These are phyloP conservation scores for Choanephora cucurbitarum DNA, from an alignment of 371 early-diverging fungal species.

Conservation along the genomic window DNA sequence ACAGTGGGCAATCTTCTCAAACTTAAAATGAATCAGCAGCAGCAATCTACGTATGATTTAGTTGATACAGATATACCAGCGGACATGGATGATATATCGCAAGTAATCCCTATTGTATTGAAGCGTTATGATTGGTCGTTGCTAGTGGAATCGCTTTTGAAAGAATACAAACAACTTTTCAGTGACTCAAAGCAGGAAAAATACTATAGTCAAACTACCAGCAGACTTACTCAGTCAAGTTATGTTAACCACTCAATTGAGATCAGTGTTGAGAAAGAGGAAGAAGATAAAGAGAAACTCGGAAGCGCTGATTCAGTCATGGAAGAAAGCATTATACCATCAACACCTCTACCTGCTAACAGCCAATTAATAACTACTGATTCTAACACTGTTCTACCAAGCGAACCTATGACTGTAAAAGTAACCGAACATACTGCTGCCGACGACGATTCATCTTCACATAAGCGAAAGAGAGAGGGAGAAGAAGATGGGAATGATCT, in stretches of 20 bases:
- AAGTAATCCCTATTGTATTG: conserved; percentile 3
- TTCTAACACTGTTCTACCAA: neutral
- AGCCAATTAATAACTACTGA: neutral
- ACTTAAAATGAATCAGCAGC: neutral
- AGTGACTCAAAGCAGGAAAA: neutral
- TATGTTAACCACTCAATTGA: conserved; percentile 4
- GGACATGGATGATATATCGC: neutral
- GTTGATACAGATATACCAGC: neutral
- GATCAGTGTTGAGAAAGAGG: conserved; percentile 8
- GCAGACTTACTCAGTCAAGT: neutral
- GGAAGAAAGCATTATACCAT: neutral
- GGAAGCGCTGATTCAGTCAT: neutral
- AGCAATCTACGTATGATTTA: no score
- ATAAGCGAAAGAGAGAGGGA: conserved; percentile 14
- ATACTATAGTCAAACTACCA: neutral
- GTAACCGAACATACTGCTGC: neutral
- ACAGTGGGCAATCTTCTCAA: conserved; percentile 32
- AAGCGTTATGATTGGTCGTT: conserved; percentile 10
- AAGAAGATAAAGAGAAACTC: neutral
- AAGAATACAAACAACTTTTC: conserved; percentile 15
- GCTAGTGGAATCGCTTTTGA: conserved; percentile 7
- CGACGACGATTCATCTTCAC: neutral
- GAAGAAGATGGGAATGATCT: conserved; percentile 10
- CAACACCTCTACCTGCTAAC: neutral
- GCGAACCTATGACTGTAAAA: neutral